Percentiles rank a stretch among this genome's conserved stretches.
phyloP scores from a whole-genome alignment of 192 early-diverging fungal genomes.

The Coemansia sp. region DNA sequence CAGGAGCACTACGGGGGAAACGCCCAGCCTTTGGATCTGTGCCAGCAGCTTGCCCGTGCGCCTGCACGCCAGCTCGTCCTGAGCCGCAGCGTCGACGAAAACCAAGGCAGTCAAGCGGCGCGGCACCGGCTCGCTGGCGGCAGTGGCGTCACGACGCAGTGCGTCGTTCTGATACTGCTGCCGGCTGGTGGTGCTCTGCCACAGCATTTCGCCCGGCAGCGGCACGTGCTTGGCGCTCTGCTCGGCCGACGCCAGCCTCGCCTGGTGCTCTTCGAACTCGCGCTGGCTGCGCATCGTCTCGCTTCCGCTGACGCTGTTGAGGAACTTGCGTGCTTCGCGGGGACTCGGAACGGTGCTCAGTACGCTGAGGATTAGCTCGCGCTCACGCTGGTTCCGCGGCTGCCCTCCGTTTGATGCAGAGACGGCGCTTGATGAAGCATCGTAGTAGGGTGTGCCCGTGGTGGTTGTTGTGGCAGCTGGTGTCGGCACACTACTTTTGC shows the following conservation, averaged over 20 bases:
- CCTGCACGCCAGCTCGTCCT: constrained; percentile 6
- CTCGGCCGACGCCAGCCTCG: constrained; percentile 21
- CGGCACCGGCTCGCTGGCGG: constrained; percentile 9
- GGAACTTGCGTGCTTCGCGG: constrained; percentile 50
- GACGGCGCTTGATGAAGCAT: neutral
- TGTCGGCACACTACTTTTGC: too few species aligned
- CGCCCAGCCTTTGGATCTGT: constrained; percentile 51
- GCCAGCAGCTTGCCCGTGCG: constrained; percentile 43
- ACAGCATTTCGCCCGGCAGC: constrained; percentile 20
- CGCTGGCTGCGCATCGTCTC: constrained; percentile 49
- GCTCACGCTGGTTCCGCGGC: constrained; percentile 17
- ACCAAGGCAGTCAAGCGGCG: constrained; percentile 28
- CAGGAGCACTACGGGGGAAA: constrained; percentile 40
- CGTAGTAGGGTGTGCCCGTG: neutral
- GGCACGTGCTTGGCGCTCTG: neutral
- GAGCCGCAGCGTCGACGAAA: constrained; percentile 23
- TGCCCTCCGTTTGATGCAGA: neutral
- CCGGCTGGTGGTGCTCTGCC: neutral
- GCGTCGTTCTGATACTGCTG: neutral
- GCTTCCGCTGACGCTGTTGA: constrained; percentile 39
- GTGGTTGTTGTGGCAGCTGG: too few species aligned
- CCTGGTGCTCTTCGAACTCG: constrained; percentile 39
- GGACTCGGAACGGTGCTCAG: constrained; percentile 49
- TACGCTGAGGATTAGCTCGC: constrained; percentile 51
- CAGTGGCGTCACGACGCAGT: neutral